Evolutionary conservation across 371 early-diverging fungal genomes (phyloP).

Genomic region (Capillidium heterosporum): DNA sequence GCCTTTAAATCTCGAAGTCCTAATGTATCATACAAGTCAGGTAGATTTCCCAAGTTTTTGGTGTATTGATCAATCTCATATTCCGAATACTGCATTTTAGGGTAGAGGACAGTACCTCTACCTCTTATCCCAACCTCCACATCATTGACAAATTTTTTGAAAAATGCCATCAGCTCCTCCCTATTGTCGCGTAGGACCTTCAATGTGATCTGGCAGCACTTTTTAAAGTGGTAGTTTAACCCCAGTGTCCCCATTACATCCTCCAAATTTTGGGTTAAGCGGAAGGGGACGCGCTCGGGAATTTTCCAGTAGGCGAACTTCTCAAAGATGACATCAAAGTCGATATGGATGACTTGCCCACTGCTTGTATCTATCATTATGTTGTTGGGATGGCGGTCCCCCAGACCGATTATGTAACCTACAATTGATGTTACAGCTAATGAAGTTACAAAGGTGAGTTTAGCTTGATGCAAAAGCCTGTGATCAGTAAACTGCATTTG

Average conservation of each 20-base stretch:
- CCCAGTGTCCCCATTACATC: slow-evolving; percentile 71
- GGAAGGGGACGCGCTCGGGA: slow-evolving; percentile 89
- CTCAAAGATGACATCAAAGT: slow-evolving; percentile 96
- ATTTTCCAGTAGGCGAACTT: slow-evolving; percentile 28
- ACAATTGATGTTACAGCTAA: slow-evolving; percentile 97
- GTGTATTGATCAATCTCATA: no score
- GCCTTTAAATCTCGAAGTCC: no score
- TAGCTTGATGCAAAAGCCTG: slow-evolving; percentile 54
- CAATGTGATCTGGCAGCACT: slow-evolving; percentile 59
- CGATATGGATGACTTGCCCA: slow-evolving; percentile 93
- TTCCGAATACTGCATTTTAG: no score
- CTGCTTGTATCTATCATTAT: slow-evolving; percentile 78
- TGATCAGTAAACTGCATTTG: slow-evolving; percentile 66
- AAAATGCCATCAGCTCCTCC: slow-evolving; percentile 65
- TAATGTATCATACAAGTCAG: no score
- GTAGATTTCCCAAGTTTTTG: no score
- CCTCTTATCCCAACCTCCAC: slow-evolving; percentile 19
- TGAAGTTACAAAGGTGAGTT: slow-evolving; percentile 55
- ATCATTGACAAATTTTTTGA: slow-evolving; percentile 89
- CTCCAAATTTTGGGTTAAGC: slow-evolving; percentile 94
- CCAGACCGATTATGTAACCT: slow-evolving; percentile 93
- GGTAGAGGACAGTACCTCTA: no score
- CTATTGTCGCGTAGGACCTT: slow-evolving; percentile 54
- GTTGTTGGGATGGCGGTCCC: slow-evolving; percentile 98
- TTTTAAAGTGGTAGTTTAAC: slow-evolving; percentile 71